These are phyloP conservation scores for Luffa acutangula DNA, from an alignment of 306 rosid genomes.

Conservation along the genomic window DNA sequence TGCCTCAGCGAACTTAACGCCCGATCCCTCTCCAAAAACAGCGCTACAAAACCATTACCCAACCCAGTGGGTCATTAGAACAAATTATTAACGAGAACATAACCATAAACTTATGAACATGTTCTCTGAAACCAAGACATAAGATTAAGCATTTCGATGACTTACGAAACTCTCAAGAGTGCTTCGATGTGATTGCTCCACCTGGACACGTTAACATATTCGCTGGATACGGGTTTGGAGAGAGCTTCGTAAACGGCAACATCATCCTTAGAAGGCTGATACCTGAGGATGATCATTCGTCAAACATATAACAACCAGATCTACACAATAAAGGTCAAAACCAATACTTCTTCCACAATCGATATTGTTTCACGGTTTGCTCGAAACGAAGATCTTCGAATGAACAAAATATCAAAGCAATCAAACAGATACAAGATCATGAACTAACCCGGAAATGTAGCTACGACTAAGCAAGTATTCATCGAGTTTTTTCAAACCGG, in stretches of 20 bases:
- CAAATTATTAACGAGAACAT: neutral
- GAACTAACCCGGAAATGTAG: constrained; percentile 60
- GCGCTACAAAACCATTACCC: constrained; percentile 27
- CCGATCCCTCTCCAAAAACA: constrained; percentile 75
- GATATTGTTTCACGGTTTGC: neutral
- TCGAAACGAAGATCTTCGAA: neutral
- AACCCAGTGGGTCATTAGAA: neutral
- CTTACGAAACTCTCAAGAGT: constrained; percentile 84
- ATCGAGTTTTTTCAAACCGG: constrained; percentile 75
- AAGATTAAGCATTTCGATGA: neutral
- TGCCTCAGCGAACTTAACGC: constrained; percentile 56
- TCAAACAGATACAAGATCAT: neutral
- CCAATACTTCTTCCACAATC: neutral
- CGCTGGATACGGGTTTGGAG: constrained; percentile 38
- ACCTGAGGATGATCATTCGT: constrained; percentile 21
- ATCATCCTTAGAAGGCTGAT: constrained; percentile 86
- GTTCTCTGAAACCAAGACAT: neutral
- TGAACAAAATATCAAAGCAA: neutral
- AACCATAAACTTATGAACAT: neutral
- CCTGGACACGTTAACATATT: constrained; percentile 54
- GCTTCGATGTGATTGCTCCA: constrained; percentile 85
- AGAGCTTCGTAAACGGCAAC: constrained; percentile 56
- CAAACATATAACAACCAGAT: neutral
- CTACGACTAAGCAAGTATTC: constrained; percentile 81
- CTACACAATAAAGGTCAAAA: neutral